Percentiles rank a stretch among this genome's conserved stretches.
Evolutionary conservation across 2,329 filamentous ascomycete genomes (phyloP).

Genomic region (Verticillium klebahnii): DNA sequence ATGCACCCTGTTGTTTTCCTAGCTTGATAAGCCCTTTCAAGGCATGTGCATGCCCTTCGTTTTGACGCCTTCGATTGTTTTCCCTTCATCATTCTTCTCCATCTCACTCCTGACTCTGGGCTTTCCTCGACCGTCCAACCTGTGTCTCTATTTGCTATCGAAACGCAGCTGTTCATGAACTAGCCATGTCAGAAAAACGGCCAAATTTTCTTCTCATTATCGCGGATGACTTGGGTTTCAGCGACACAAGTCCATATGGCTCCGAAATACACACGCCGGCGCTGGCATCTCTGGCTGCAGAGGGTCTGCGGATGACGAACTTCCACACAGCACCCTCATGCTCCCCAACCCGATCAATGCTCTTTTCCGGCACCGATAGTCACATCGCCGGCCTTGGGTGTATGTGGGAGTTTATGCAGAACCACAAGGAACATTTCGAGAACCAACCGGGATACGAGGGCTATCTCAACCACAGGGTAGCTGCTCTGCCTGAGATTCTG

Average conservation of each 20-base stretch:
- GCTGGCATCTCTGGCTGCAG: constrained; percentile 33
- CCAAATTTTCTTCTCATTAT: constrained; percentile 29
- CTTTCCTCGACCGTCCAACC: too few relatives aligned
- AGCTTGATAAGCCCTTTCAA: too few relatives aligned
- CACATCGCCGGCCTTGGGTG: constrained; percentile 50
- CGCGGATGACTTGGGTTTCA: constrained; percentile 28
- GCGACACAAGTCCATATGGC: constrained; percentile 24
- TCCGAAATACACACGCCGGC: constrained; percentile 27
- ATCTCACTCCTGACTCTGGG: too few relatives aligned
- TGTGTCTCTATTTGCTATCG: too few relatives aligned
- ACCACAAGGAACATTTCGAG: constrained; percentile 2
- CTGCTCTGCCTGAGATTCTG: constrained; percentile 21
- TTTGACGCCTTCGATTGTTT: too few relatives aligned
- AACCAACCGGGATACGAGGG: constrained; percentile 24
- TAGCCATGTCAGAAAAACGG: constrained; percentile 4
- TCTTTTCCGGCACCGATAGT: constrained; percentile 55
- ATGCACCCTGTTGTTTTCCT: too few relatives aligned
- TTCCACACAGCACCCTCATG: constrained; percentile 58
- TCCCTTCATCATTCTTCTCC: too few relatives aligned
- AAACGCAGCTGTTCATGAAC: too few relatives aligned
- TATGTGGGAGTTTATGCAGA: constrained; percentile 35
- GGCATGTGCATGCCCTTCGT: too few relatives aligned
- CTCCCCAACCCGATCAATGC: constrained; percentile 53
- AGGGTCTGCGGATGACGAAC: constrained; percentile 49
- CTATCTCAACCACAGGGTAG: constrained; percentile 24